Evolutionary conservation across 1,284 basidiomycete species (phyloP).

Genomic region (Naganishia cerealis): DNA sequence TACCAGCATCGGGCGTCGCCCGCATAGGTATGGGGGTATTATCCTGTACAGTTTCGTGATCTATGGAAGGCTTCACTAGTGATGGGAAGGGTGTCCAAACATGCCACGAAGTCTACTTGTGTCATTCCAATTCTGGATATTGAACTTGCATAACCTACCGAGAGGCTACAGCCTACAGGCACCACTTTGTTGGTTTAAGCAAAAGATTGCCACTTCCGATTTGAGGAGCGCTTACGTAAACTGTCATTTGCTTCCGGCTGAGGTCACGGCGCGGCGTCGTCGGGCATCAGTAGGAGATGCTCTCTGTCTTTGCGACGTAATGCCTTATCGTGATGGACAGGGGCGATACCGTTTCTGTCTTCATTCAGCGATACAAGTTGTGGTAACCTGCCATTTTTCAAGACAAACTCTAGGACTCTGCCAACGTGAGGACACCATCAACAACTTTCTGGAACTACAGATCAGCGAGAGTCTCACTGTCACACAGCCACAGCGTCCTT

Average conservation of each 20-base stretch:
- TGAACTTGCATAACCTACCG: too few species aligned
- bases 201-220: too few species aligned
- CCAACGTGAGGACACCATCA: background rate
- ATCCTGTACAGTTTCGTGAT: too few species aligned
- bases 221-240: constrained; percentile 1
- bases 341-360: background rate
- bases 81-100: too few species aligned
- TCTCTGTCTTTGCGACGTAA: background rate
- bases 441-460: background rate
- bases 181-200: too few species aligned
- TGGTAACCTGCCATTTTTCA: background rate
- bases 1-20: background rate
- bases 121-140: too few species aligned
- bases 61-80: too few species aligned
- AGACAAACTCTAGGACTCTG: background rate
- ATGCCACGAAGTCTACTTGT: too few species aligned
- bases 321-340: background rate
- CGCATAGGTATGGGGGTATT: too few species aligned
- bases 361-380: background rate
- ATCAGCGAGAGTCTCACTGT: background rate
- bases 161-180: too few species aligned
- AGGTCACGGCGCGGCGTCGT: background rate
- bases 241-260: background rate
- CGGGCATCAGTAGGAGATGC: background rate
- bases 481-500: constrained; percentile 7